These are phyloP conservation scores for Aechmea fasciata DNA, from an alignment of 176 grass and related monocot genomes.

Conservation along the genomic window DNA sequence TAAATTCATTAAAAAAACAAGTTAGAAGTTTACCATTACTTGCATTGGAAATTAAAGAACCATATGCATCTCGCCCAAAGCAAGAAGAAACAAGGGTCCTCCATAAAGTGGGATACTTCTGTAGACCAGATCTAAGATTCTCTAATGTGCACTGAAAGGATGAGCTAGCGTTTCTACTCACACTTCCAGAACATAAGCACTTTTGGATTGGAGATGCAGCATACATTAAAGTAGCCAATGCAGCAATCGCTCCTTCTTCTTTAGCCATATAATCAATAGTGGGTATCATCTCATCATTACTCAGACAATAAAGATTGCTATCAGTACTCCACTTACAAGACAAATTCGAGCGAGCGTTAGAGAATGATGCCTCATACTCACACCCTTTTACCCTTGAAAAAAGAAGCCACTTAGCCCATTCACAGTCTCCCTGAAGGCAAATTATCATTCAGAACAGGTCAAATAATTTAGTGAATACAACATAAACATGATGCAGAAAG, in stretches of 20 bases:
- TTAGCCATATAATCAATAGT: constrained; percentile 83
- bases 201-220: constrained; percentile 64
- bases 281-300: constrained; percentile 71
- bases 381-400: constrained; percentile 70
- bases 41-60: constrained; percentile 37
- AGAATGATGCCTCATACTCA: constrained; percentile 85
- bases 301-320: constrained; percentile 40
- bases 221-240: constrained; percentile 94
- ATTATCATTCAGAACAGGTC: constrained; percentile 12
- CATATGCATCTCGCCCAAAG: constrained; percentile 62
- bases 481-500: too few relatives aligned
- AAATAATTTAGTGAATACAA: background rate
- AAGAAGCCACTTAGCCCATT: constrained; percentile 91
- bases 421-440: constrained; percentile 65
- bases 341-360: constrained; percentile 72
- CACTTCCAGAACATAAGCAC: constrained; percentile 68
- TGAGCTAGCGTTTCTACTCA: constrained; percentile 49
- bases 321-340: constrained; percentile 34
- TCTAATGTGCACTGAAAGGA: constrained; percentile 77
- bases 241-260: constrained; percentile 70
- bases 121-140: constrained; percentile 52
- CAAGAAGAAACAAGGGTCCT: constrained; percentile 61
- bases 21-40: constrained; percentile 38
- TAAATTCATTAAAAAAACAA: constrained; percentile 21
- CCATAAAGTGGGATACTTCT: constrained; percentile 69